Conservation (phyloP, 2,329 filamentous ascomycete species). For the Xylaria sp. region DNA sequence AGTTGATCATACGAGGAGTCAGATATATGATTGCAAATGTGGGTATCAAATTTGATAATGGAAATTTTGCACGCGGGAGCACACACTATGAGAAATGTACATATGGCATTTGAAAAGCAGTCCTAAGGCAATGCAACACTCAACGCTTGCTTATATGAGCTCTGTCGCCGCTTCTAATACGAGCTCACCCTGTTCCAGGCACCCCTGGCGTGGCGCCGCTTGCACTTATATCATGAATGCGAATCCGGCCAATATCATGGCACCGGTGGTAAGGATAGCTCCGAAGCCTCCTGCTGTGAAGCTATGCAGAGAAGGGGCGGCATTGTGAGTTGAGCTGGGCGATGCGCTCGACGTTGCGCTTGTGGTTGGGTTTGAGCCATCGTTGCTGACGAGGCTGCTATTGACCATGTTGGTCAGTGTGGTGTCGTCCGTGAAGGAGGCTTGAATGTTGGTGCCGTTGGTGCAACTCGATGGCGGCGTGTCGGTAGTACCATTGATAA, state of each 20-base stretch:
- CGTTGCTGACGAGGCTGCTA: conserved; percentile 33
- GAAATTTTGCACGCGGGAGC: background rate
- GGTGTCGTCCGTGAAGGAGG: conserved; percentile 48
- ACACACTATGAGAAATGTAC: background rate
- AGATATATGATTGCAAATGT: background rate
- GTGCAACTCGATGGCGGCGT: conserved; percentile 51
- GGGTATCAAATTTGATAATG: conserved; percentile 32
- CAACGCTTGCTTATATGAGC: conserved; percentile 20
- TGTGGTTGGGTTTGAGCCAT: background rate
- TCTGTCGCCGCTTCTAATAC: background rate
- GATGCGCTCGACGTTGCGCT: conserved; percentile 20
- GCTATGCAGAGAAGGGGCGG: conserved; percentile 39
- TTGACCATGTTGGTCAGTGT: conserved; percentile 49
- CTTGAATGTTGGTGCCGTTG: conserved; percentile 53
- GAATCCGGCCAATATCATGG: conserved; percentile 41
- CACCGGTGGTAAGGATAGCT: conserved; percentile 34
- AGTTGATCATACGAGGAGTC: background rate
- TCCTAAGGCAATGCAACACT: conserved; percentile 1
- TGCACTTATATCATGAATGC: conserved; percentile 38
- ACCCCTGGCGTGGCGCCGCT: background rate
- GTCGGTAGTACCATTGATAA: conserved; percentile 57
- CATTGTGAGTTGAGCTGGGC: conserved; percentile 36
- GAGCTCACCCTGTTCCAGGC: background rate
- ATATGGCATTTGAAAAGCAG: background rate
- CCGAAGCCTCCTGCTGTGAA: conserved; percentile 34